Conservation (phyloP, 371 early-diverging fungal genomes). For the Mucor velutinosus region DNA sequence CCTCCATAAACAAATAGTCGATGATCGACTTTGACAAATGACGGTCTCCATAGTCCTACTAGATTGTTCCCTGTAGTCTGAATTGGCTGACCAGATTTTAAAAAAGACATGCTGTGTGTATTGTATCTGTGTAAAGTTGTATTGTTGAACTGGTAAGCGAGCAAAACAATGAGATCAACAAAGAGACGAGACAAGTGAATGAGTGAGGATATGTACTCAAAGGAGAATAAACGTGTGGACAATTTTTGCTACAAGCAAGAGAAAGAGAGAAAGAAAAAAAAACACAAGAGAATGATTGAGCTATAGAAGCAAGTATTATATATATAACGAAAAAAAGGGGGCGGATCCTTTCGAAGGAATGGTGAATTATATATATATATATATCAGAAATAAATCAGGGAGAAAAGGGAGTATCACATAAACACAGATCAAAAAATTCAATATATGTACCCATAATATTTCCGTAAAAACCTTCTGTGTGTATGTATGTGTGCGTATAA, state of each 20-base stretch:
- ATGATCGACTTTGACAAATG: conserved; percentile 63
- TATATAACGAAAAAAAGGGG: conserved; percentile 2
- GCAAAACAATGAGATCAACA: conserved; percentile 1
- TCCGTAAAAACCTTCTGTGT: background rate
- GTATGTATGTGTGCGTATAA: background rate
- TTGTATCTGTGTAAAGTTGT: background rate
- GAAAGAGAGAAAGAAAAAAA: background rate
- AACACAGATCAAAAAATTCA: background rate
- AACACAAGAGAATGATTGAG: background rate
- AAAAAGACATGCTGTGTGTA: conserved; percentile 12
- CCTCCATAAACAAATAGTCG: conserved; percentile 65
- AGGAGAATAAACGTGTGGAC: background rate
- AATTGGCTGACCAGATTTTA: conserved; percentile 52
- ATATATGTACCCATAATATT: background rate
- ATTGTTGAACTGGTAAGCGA: background rate
- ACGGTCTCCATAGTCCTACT: conserved; percentile 67
- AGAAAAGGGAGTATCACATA: background rate
- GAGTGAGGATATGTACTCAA: background rate
- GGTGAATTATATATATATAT: background rate
- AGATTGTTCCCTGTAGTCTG: conserved; percentile 63
- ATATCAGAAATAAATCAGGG: background rate
- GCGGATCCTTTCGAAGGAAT: background rate
- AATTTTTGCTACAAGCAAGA: background rate
- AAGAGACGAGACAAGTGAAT: background rate
- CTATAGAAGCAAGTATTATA: background rate